These are phyloP conservation scores for Alternaria tenuissima DNA, from an alignment of 2,329 filamentous ascomycete genomes.

Conservation along the genomic window DNA sequence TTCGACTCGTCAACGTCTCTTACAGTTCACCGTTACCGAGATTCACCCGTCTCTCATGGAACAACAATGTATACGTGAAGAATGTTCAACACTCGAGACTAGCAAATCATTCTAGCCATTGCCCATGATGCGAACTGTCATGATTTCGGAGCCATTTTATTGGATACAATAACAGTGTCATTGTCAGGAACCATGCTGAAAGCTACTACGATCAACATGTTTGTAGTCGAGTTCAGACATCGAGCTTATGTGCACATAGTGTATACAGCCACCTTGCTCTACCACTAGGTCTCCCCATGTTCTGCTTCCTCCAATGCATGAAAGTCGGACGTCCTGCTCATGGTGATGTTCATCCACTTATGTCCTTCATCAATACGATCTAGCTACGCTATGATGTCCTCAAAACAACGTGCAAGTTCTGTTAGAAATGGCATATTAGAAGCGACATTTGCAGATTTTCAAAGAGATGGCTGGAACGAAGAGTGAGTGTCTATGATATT, in stretches of 20 bases:
- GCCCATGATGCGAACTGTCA: neutral
- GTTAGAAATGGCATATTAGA: neutral
- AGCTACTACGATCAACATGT: neutral
- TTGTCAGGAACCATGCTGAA: neutral
- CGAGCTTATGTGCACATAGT: neutral
- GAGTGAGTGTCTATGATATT: constrained; percentile 20
- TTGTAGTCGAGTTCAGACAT: neutral
- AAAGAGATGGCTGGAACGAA: constrained; percentile 1
- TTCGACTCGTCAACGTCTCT: constrained; percentile 21
- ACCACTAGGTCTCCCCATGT: neutral
- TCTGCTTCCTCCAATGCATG: neutral
- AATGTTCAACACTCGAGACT: neutral
- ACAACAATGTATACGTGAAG: neutral
- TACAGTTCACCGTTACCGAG: neutral
- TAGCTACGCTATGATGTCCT: neutral
- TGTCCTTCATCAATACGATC: neutral
- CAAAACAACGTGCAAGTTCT: neutral
- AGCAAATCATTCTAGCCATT: neutral
- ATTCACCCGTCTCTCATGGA: neutral
- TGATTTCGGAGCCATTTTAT: neutral
- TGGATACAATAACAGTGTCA: neutral
- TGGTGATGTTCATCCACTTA: neutral
- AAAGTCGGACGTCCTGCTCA: neutral
- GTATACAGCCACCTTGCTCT: neutral
- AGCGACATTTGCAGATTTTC: constrained; percentile 5